phyloP scores from a whole-genome alignment of 2,329 filamentous ascomycete species.

The Fusarium pseudoanthophilum region DNA sequence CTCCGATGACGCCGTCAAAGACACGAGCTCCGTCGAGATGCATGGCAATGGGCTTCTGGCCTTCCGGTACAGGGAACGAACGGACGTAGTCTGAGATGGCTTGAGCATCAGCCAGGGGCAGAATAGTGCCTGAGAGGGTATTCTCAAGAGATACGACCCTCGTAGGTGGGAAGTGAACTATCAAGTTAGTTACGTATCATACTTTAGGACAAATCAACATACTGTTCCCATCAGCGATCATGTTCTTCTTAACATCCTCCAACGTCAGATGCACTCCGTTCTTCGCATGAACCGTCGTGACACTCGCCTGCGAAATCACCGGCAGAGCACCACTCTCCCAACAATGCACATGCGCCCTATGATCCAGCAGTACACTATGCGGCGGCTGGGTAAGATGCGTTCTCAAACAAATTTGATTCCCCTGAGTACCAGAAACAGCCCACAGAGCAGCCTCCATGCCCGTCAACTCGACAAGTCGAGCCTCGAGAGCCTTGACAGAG shows the following conservation, averaged over 20 bases:
- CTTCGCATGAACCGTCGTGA: constrained; percentile 70
- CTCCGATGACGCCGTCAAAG: constrained; percentile 78
- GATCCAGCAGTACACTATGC: constrained; percentile 59
- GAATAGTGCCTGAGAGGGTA: constrained; percentile 78
- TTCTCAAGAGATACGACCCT: constrained; percentile 83
- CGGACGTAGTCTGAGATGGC: constrained; percentile 75
- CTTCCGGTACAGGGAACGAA: constrained; percentile 47
- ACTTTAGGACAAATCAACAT: not conserved
- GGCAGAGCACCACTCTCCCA: constrained; percentile 73
- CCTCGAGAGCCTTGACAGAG: constrained; percentile 41
- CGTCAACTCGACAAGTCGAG: constrained; percentile 37
- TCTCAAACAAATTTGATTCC: constrained; percentile 45
- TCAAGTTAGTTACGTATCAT: constrained; percentile 50
- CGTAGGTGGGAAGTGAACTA: constrained; percentile 82
- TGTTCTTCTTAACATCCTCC: constrained; percentile 70
- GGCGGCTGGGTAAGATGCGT: constrained; percentile 45
- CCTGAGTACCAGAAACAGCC: constrained; percentile 44
- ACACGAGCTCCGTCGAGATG: constrained; percentile 81
- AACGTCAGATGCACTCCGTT: constrained; percentile 79
- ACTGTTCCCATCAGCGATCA: constrained; percentile 45
- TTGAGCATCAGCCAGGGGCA: constrained; percentile 75
- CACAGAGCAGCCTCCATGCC: constrained; percentile 45
- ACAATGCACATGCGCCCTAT: constrained; percentile 77
- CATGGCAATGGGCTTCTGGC: constrained; percentile 66
- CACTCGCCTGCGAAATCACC: constrained; percentile 73